Base-by-base conservation (phyloP, 176 grass and related monocot genomes). In the Tillandsia fasciculata region DNA sequence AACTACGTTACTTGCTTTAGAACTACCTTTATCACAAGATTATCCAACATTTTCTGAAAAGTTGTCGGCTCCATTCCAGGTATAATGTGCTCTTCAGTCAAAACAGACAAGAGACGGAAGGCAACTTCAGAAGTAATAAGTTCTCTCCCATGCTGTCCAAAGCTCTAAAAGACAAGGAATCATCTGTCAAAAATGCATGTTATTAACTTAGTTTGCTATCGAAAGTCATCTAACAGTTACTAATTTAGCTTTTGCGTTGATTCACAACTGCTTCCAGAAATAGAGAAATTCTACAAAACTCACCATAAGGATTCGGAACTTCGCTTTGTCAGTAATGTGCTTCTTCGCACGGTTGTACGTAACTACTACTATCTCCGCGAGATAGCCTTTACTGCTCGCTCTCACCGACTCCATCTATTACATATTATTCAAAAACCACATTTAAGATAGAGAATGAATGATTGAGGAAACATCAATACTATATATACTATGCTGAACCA, bases 91-190 rank as follows among this genome's bases (percentile, higher is more conserved):
- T 88, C 88, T 77, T 87, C 83, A 15, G 80, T 86, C 79, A 97
- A 79, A 82, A 93, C 47, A 72, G 83, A 87, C 69, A 97, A 86
- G 53, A 97, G 76, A 72, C 51, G 67, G 70, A 97, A 85, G 50
- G 89, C 94, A 73, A 97, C 79, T 72, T 97, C 94, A 87, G 89
- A 83, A 58, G 94, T 97, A 66, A 97, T 93, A 89, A 97, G 86
- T 70, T 97, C 94, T 83, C 94, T 87, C 64, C 86, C 89, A 57
- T 97, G 94, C 87, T 97, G 89, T 14, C 94, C 94, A 97, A 97
- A 97, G 84, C 89, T 97, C 94, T 97, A 87, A 87, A 97, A 97
- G 79, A 97, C 81, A 97, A 93, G 83, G 73, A 97, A 97, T 77
- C 74, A 79, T 97, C 87, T 85, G 84, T 97, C 94, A 97, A 92